Base-by-base conservation (phyloP, 192 early-diverging fungal genomes). In the Gaertneriomyces semiglobifer region DNA sequence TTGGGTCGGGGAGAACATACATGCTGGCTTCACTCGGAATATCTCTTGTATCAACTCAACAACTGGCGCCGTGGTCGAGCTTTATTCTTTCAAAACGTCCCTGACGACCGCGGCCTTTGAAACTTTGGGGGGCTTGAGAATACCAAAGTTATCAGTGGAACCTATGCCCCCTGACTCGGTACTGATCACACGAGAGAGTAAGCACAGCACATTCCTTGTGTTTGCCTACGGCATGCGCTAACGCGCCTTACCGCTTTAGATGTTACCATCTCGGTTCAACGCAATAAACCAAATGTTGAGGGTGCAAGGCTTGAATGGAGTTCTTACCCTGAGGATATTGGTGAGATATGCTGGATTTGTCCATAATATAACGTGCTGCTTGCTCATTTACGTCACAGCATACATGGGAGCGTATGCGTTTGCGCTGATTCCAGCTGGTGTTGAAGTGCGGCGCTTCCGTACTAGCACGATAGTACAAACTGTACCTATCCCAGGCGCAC, bases 401-500 rank as follows among this genome's bases (percentile, higher is more conserved):
- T 33, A 33, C 25, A 33, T 33, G 25, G 25, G 25, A 33, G 25
- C 90, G 5, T 93, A 91, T 65, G 81, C 88, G 11, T 79, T 91
- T 62, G 89, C 81, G 6, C 83, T 91, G 42, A 62, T 89, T 42
- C 72, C 81, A 5, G 77, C 80, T 4, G 79, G 88, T 44, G 84
- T 98, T 0, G 92, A 95, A 69, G 90, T 98, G 12, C 84, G 92
- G 66, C 93, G 91, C 53, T 86, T 96, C 52, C 88, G 81, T 50
- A 90, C 92, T 0, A 87, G 88, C 53, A 85, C 85, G 3, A 73
- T 94, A 19, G 90, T 98, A 4, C 96, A 98, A 71, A 79, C 82
- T 40, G 82, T 94, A 10, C 81, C 86, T 14, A 76, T 98, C 38
- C 68, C 80, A 1, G 80, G 89, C 40, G 79, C 84, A n/a, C 40